Base-by-base conservation (phyloP, 2,329 filamentous ascomycete genomes). In the Apiospora malaysiana region DNA sequence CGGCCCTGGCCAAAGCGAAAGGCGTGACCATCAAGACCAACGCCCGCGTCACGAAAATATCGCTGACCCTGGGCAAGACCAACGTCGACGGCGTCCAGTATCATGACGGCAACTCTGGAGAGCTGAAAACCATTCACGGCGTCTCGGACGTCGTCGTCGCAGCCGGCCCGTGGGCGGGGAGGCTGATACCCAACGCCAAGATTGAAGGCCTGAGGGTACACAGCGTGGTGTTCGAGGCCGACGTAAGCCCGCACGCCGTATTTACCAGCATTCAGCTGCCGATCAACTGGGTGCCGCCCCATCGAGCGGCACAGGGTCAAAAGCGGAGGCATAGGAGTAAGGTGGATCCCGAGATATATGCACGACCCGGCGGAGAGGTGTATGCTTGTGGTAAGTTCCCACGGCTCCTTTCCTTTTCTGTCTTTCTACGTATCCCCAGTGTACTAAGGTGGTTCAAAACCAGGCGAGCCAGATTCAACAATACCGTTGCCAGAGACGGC, bases 331-430 rank as follows among this genome's bases (percentile, higher is more conserved):
- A 88, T 81, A 85, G 86, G 71, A 87, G 90, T 40, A 88, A 88
- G 23, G 94, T 94, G 16, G 91, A 94, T 37, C 96, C 96, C 0
- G 96, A 99, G 81, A 96, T 98, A 73, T 99, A 99, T 79, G 93
- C 96, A 0, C 88, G 96, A 4, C 95, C 95, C 0, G 92, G 94
- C 79, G 89, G 92, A 70, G 95, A 97, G 79, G 92, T 97, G 14
- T 99, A 99, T 80, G 95, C 94, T 0, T 99, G 96, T 79, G 96
- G 94, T 87, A 77, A 70, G 83, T 78, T 23, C 0, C 12, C 27
- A 9, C 2, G 16, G 21, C 1, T 16, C 16, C 51, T 4, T 23
- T 12, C 32, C 56, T 18, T 16, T 56, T 32, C 8, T 14, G 16
- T 6, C 23, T 27, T 25, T 63, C 37, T 10, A 8, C 9, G 8